These are phyloP conservation scores for Aspergillus transmontanensis DNA, from an alignment of 2,329 filamentous ascomycete species.

Conservation along the genomic window DNA sequence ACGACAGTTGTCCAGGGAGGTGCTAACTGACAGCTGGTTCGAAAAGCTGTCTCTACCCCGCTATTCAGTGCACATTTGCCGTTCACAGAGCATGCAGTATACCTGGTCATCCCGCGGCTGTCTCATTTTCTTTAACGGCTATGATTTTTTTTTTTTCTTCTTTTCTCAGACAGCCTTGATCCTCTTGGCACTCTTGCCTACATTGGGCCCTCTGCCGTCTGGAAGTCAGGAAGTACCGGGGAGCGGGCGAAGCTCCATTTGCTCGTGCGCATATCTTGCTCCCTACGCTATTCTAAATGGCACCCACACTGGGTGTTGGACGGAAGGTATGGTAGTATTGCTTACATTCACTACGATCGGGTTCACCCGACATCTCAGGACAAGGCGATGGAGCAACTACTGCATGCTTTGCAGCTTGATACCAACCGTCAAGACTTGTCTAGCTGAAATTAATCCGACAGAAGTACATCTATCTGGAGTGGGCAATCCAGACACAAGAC, in stretches of 20 bases:
- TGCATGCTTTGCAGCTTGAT: not conserved
- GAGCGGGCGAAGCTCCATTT: not conserved
- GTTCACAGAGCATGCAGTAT: conserved; percentile 2
- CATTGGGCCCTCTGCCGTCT: conserved; percentile 6
- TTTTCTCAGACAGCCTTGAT: conserved; percentile 12
- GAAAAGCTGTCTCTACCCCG: not conserved
- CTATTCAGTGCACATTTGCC: conserved; percentile 10
- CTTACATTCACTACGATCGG: not conserved
- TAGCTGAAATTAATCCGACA: not conserved
- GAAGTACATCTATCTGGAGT: not conserved
- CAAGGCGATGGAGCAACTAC: not conserved
- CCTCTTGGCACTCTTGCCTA: conserved; percentile 14
- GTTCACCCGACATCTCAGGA: not conserved
- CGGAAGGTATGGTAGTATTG: not conserved
- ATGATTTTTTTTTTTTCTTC: not conserved
- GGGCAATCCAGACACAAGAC: not conserved
- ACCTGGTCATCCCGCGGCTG: not conserved
- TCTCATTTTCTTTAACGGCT: conserved; percentile 3
- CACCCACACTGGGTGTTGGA: not conserved
- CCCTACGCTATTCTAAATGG: not conserved
- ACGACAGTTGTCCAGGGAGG: conserved; percentile 1
- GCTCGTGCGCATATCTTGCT: not conserved
- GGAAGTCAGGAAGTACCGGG: not conserved
- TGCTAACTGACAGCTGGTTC: conserved; percentile 3
- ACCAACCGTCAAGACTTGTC: not conserved